Evolutionary conservation across 2,329 filamentous ascomycete species (phyloP).

Genomic region (Xylaria sp.): DNA sequence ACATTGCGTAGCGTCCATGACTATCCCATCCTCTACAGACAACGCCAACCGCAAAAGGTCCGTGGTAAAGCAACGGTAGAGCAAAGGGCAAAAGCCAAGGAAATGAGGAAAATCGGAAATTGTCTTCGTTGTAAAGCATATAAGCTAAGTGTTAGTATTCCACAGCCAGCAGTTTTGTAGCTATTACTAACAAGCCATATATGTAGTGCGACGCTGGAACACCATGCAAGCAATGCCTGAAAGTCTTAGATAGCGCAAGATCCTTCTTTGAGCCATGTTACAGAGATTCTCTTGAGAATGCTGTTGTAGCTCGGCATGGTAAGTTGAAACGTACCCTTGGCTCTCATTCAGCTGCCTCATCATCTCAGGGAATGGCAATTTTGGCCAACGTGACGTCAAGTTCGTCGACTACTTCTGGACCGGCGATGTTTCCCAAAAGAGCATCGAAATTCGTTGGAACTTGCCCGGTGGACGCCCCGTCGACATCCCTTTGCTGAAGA

Average conservation of each 20-base stretch:
- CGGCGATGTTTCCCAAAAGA: not conserved
- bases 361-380: not conserved
- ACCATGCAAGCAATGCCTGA: not conserved
- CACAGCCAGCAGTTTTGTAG: not conserved
- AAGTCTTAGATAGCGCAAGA: not conserved
- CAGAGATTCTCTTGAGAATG: not conserved
- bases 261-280: not conserved
- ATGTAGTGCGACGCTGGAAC: not conserved
- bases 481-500: not conserved
- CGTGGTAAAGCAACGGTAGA: not conserved
- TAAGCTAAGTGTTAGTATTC: not conserved
- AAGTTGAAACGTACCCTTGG: not conserved
- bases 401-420: not conserved
- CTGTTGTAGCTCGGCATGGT: not conserved
- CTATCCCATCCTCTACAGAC: not conserved
- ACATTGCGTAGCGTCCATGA: not conserved
- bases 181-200: not conserved
- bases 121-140: not conserved
- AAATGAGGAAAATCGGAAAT: not conserved
- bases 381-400: conserved; percentile 2
- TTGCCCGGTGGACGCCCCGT: not conserved
- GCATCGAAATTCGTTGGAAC: conserved; percentile 1
- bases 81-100: not conserved
- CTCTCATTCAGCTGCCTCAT: not conserved
- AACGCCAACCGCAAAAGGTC: not conserved